These are phyloP conservation scores for Naganishia sp. DNA, from an alignment of 1,284 basidiomycete genomes.

Conservation along the genomic window DNA sequence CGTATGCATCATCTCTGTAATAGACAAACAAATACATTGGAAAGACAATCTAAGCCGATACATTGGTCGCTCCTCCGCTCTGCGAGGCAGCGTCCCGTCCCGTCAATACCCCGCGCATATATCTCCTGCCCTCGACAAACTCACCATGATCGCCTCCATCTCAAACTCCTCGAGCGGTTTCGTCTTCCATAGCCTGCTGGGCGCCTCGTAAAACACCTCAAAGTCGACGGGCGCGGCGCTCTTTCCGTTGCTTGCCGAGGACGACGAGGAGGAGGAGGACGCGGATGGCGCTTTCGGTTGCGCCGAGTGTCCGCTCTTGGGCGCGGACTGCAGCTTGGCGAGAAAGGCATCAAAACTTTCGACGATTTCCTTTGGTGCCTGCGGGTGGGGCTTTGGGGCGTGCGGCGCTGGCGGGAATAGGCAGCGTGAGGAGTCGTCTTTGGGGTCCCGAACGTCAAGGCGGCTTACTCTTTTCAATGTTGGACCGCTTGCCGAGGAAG, in stretches of 20 bases:
- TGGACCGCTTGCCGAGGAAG: constrained; percentile 66
- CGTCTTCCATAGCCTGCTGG: constrained; percentile 67
- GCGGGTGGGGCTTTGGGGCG: constrained; percentile 70
- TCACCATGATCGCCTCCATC: constrained; percentile 76
- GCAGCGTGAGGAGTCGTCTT: constrained; percentile 29
- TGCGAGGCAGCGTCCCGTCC: constrained; percentile 44
- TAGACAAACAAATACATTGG: neutral
- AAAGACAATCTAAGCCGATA: constrained; percentile 27
- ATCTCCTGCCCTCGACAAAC: constrained; percentile 41
- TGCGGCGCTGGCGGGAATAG: constrained; percentile 57
- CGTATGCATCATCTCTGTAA: neutral
- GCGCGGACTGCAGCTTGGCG: constrained; percentile 59
- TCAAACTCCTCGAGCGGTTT: constrained; percentile 66
- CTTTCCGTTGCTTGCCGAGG: constrained; percentile 36
- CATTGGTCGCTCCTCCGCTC: constrained; percentile 68
- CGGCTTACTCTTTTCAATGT: constrained; percentile 28
- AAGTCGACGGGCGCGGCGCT: constrained; percentile 55
- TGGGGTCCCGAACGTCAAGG: neutral
- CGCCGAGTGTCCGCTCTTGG: constrained; percentile 33
- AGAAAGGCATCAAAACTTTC: constrained; percentile 65
- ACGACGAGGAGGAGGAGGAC: constrained; percentile 40
- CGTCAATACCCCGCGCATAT: constrained; percentile 15
- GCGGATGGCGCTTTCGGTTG: constrained; percentile 40
- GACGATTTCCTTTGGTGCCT: constrained; percentile 69
- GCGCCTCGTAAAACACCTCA: constrained; percentile 77